Evolutionary conservation across 169 alveolate genomes (phyloP), one percentile per base, ranked within the genome.

Genomic region (Plasmodium knowlesi): DNA sequence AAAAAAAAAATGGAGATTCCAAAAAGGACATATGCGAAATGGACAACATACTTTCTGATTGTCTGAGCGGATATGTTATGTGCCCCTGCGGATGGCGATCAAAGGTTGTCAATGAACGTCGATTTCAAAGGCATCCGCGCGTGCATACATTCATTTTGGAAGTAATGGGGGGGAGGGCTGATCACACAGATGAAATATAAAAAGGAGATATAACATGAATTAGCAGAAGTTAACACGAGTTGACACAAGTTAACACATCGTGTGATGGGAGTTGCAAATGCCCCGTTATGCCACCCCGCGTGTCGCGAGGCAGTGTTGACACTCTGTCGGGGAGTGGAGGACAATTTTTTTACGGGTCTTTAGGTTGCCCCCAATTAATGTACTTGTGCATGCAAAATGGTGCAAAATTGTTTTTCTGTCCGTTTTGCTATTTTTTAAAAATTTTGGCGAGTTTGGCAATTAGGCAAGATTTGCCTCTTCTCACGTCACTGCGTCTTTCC

Each of bases 371-470:
- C 57, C 0, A 46, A 46, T 83, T 34, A 70, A 73, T 25, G 79
- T 61, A 71, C 76, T 28, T 37, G 76, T 43, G 78, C 80, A 84
- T 84, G 93, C 93, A 84, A 57, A 39, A 72, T 71, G 93, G 93
- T 84, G 93, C 93, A 84, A 57, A 70, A 46, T 46, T 46, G 57
- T 46, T 46, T 46, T 46, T 46, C 57, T 46, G n/a, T 19, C 57
- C 19, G 19, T 46, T 46, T 41, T 41, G 12, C 2, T 5, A 41
- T 2, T 39, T 41, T 41, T 46, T 1, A 19, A 12, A 0, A 46
- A 46, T 12, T 12, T 46, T 41, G 53, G 16, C 53, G 16, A 16
- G 16, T 41, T 41, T 41, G 12, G 1, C 53, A 41, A 16, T 3
- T 41, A 0, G 5, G 46, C 46, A 4, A 39, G 0, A 39, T 41